Conservation (phyloP, 2,329 filamentous ascomycete species). For the Capronia coronata region DNA sequence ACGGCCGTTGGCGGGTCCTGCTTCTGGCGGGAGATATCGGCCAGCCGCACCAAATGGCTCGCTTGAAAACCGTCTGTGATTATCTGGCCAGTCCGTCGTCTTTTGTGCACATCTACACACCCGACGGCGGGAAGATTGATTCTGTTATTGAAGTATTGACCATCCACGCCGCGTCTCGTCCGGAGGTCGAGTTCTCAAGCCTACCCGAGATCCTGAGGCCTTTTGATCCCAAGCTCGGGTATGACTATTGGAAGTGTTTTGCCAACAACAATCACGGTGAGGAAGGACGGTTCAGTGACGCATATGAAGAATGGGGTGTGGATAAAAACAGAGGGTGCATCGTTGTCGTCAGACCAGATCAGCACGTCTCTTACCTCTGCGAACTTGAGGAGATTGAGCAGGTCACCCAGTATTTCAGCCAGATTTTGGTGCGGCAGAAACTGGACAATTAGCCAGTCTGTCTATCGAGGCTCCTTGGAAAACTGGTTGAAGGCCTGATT, state of each 20-base stretch:
- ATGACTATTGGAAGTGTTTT: conserved; percentile 53
- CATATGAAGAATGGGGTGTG: conserved; percentile 53
- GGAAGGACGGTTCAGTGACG: conserved; percentile 43
- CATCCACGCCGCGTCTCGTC: conserved; percentile 50
- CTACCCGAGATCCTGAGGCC: conserved; percentile 47
- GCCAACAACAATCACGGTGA: conserved; percentile 50
- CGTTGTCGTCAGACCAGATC: conserved; percentile 59
- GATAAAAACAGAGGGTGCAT: conserved; percentile 51
- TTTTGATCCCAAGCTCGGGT: conserved; percentile 44
- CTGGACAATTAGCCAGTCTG: not conserved
- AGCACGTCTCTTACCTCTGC: conserved; percentile 48
- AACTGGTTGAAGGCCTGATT: too few species aligned
- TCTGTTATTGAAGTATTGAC: conserved; percentile 55
- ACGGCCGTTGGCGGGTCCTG: conserved; percentile 47
- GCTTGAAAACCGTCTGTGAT: conserved; percentile 45
- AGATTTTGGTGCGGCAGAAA: conserved; percentile 16
- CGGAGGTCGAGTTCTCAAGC: conserved; percentile 46
- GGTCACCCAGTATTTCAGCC: conserved; percentile 20
- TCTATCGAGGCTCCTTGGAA: too few species aligned
- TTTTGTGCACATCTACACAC: conserved; percentile 41
- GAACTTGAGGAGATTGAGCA: conserved; percentile 17
- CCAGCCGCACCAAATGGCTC: conserved; percentile 37
- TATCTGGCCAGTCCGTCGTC: conserved; percentile 34
- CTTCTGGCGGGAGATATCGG: conserved; percentile 44
- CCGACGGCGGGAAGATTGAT: conserved; percentile 36